A percentile compares a stretch with the other conserved stretches of the same genome.
Evolutionary conservation across 108 stramenopile species (phyloP).

Genomic region (Schizochytrium sp.): DNA sequence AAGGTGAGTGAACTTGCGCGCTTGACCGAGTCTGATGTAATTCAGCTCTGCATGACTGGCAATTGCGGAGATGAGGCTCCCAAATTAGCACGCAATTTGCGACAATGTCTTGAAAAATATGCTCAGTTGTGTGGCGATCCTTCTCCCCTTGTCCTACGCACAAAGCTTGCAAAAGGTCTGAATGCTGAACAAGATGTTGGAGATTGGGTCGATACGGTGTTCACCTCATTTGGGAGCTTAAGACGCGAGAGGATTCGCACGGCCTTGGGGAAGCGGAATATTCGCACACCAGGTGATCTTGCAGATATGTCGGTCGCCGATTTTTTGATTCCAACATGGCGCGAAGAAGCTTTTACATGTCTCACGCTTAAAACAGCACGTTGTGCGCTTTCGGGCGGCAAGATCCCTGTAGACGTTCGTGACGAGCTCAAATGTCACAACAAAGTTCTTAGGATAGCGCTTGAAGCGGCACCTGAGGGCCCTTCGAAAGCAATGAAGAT

Average conservation of each 20-base stretch:
- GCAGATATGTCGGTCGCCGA: slow-evolving; percentile 48
- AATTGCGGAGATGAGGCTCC: slow-evolving; percentile 27
- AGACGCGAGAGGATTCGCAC: not conserved
- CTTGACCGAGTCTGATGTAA: slow-evolving; percentile 1
- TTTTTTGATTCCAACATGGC: slow-evolving; percentile 6
- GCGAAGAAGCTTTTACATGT: not conserved
- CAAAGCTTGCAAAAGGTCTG: not conserved
- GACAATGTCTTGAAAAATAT: slow-evolving; percentile 20
- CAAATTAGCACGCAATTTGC: not conserved
- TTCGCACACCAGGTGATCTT: slow-evolving; percentile 38
- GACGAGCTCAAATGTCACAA: slow-evolving; percentile 33
- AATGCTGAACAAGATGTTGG: slow-evolving; percentile 4
- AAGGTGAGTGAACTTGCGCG: slow-evolving; percentile 27
- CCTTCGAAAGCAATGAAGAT: slow-evolving; percentile 10
- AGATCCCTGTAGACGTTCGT: not conserved
- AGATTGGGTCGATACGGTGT: not conserved
- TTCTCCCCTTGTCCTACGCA: slow-evolving; percentile 27
- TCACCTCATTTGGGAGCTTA: slow-evolving; percentile 5
- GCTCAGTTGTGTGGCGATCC: not conserved
- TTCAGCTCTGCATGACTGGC: not conserved
- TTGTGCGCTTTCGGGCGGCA: not conserved
- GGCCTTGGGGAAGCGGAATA: not conserved
- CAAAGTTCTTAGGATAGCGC: not conserved
- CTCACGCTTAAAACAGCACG: slow-evolving; percentile 26
- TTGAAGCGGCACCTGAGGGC: not conserved